A percentile compares a stretch with the other conserved stretches of the same genome.
Evolutionary conservation across 192 early-diverging fungal genomes (phyloP).

Genomic region (Gonapodya prolifera): DNA sequence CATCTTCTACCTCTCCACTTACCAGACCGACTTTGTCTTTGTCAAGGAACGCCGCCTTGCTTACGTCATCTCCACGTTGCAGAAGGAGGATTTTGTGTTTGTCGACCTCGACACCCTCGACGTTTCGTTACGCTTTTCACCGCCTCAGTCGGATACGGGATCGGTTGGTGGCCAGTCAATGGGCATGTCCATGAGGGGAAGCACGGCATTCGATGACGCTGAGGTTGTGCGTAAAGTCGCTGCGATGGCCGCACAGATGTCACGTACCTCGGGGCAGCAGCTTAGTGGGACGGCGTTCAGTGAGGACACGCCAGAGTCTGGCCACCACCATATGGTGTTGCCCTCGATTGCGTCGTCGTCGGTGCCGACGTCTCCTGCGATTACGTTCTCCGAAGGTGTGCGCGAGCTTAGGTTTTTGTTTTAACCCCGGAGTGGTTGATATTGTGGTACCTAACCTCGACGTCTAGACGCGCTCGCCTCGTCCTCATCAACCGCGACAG

Average conservation of each 20-base stretch:
- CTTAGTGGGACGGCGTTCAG: not conserved
- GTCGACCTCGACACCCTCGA: conserved; percentile 19
- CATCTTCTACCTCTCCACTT: conserved; percentile 62
- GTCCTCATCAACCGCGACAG: too few relatives aligned
- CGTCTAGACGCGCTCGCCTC: not conserved
- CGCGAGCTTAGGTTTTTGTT: too few relatives aligned
- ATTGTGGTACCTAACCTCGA: not conserved
- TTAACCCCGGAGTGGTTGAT: too few relatives aligned
- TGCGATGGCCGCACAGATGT: not conserved
- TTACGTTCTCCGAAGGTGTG: too few relatives aligned
- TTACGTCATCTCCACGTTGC: conserved; percentile 36
- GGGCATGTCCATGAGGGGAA: not conserved
- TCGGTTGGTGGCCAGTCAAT: not conserved
- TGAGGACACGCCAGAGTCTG: not conserved
- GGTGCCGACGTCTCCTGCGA: not conserved
- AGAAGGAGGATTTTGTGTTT: conserved; percentile 21
- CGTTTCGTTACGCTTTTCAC: not conserved
- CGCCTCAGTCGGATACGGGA: not conserved
- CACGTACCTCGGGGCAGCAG: not conserved
- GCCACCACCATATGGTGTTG: not conserved
- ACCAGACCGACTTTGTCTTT: conserved; percentile 60
- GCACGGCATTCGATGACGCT: not conserved
- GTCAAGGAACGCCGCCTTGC: conserved; percentile 48
- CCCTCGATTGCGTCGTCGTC: not conserved
- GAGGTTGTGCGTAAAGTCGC: conserved; percentile 3